Conservation (phyloP, 2,329 filamentous ascomycete genomes). For the Fusarium vanettenii region DNA sequence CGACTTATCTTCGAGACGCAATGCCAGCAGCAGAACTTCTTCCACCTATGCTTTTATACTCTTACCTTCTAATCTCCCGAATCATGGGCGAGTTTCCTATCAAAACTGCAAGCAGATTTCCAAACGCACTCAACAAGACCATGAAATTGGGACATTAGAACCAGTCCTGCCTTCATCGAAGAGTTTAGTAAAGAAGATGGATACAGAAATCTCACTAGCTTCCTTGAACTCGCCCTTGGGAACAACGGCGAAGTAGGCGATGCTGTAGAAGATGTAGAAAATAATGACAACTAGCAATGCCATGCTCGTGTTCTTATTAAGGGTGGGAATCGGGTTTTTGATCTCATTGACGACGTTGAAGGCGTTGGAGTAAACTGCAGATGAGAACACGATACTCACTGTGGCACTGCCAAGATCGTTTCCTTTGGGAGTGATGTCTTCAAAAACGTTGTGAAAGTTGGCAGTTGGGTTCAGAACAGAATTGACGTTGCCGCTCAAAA, state of each 20-base stretch:
- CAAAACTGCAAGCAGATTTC: neutral
- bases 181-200: neutral
- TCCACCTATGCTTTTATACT: fast-evolving
- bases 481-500: conserved; percentile 57
- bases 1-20: neutral
- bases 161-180: neutral
- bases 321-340: neutral
- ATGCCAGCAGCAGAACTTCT: neutral
- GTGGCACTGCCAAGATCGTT: conserved; percentile 7
- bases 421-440: conserved; percentile 49
- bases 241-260: neutral
- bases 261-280: neutral
- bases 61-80: neutral
- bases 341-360: neutral
- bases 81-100: neutral
- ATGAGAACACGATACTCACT: neutral
- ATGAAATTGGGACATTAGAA: neutral
- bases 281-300: neutral
- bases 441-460: conserved; percentile 53
- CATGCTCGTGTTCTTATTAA: neutral
- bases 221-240: neutral
- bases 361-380: neutral
- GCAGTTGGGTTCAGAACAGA: conserved; percentile 44
- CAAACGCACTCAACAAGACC: neutral
- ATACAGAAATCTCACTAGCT: neutral